These are phyloP conservation scores for Cyclanthera cordifolia DNA, from an alignment of 306 rosid genomes.

Conservation along the genomic window DNA sequence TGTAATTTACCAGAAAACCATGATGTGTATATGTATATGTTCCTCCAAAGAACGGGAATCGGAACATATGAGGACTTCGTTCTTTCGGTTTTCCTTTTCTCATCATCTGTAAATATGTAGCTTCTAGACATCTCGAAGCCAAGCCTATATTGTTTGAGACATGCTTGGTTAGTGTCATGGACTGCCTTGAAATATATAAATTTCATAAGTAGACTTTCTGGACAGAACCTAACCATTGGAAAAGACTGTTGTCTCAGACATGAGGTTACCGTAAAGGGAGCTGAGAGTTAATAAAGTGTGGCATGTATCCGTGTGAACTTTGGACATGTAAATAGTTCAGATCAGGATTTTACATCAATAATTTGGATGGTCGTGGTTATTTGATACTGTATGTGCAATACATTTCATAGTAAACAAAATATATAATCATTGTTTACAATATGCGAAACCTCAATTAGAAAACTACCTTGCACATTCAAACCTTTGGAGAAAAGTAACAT, in stretches of 20 bases:
- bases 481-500: not conserved
- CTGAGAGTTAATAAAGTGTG: not conserved
- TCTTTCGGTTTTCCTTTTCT: not conserved
- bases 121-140: not conserved
- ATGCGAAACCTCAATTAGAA: not conserved
- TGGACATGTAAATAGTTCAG: not conserved
- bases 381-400: not conserved
- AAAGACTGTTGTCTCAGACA: not conserved
- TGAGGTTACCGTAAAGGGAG: not conserved
- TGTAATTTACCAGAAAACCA: not conserved
- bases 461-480: not conserved
- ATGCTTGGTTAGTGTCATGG: not conserved
- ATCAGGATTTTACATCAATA: not conserved
- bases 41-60: not conserved
- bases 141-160: not conserved
- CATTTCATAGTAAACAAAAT: not conserved
- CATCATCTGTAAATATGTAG: conserved; percentile 2
- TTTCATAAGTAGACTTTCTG: not conserved
- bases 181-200: not conserved
- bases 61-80: not conserved
- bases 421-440: not conserved
- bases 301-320: not conserved
- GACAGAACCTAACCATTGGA: not conserved
- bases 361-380: not conserved
- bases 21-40: not conserved